Percentiles rank a stretch among this genome's conserved stretches.
These are phyloP conservation scores for Colletotrichum liriopes DNA, from an alignment of 2,329 filamentous ascomycete genomes.

Conservation along the genomic window DNA sequence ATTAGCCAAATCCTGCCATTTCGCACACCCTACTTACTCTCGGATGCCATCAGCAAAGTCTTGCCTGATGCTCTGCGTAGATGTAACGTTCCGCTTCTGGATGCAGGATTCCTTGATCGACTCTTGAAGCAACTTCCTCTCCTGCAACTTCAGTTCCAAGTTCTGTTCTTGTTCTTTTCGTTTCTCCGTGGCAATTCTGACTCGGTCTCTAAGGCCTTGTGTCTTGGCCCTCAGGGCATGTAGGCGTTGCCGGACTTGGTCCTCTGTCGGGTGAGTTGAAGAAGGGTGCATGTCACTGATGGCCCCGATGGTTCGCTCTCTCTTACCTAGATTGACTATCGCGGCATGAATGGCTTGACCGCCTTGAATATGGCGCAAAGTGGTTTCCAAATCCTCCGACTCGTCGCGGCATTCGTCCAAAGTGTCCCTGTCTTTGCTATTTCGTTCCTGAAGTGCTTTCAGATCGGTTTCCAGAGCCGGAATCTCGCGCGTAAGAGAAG, in stretches of 20 bases:
- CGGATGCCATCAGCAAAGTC: conserved; percentile 53
- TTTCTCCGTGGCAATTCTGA: not conserved
- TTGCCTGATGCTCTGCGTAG: conserved; percentile 48
- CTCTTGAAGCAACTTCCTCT: not conserved
- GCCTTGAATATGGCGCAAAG: not conserved
- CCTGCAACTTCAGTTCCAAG: not conserved
- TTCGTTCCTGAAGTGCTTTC: no score
- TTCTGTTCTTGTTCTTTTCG: not conserved
- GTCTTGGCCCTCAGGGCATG: not conserved
- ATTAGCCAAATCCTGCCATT: conserved; percentile 65
- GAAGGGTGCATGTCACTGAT: no score
- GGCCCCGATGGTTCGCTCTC: not conserved
- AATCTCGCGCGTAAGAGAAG: no score
- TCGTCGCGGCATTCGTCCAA: no score
- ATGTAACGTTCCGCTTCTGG: conserved; percentile 68
- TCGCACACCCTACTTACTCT: conserved; percentile 56
- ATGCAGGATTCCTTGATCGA: conserved; percentile 58
- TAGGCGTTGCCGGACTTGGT: conserved; percentile 14
- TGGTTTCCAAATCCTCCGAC: no score
- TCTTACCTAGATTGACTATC: not conserved
- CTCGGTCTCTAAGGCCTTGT: not conserved
- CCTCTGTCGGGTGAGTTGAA: not conserved
- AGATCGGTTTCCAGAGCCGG: no score
- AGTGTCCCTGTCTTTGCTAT: no score
- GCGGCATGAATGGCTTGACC: not conserved